Base-by-base conservation (phyloP, 495 filamentous ascomycete species). In the Penicillium turbatum region DNA sequence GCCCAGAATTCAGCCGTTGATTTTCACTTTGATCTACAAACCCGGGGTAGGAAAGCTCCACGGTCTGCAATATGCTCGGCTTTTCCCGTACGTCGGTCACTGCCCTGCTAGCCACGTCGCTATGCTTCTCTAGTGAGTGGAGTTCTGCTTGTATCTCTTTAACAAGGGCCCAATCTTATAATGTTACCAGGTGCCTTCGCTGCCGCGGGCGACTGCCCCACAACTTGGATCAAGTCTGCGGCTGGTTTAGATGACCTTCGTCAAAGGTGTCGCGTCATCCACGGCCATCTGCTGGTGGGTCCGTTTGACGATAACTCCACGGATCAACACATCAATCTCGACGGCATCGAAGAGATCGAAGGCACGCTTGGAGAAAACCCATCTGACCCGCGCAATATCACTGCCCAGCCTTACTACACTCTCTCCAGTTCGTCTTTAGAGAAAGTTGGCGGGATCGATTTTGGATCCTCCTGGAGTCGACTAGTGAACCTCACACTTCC, bases 371-470 rank as follows among this genome's bases (percentile, higher is more conserved):
- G 8, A 11, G 31, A 15, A 36, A 13, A 36, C 2, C 13, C 27
- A 5, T 30, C 27, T 30, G 5, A 8, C 27, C 8, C 2, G 13
- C 3, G 15, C 7, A 11, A 11, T 36, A 3, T n/a, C 6, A 3
- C 34, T 2, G 5, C n/a, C 2, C 27, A 30, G 27, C 27, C 27
- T 30, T 30, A 30, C 8, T 55, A 40, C n/a, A 48, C 53, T 2
- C 17, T 55, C n/a, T 49, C 53, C 13, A 49, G 44, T 16, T 36
- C 44, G 10, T 32, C 45, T 19, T 36, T 55, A 19, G 30, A 6
- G 6, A 13, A 9, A 49, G 37, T 42, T 2, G 45, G 27, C 13
- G 34, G 9, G 3, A 21, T 55, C 13, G 10, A 24, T 8, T 36
- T 55, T 21, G 53, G 44, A 36, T 8, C 3, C 6, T 30, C 11